Evolutionary conservation across 768 basidiomycete genomes (phyloP), one percentile per base, ranked within the genome.

Genomic region (Sporobolomyces pararoseus): DNA sequence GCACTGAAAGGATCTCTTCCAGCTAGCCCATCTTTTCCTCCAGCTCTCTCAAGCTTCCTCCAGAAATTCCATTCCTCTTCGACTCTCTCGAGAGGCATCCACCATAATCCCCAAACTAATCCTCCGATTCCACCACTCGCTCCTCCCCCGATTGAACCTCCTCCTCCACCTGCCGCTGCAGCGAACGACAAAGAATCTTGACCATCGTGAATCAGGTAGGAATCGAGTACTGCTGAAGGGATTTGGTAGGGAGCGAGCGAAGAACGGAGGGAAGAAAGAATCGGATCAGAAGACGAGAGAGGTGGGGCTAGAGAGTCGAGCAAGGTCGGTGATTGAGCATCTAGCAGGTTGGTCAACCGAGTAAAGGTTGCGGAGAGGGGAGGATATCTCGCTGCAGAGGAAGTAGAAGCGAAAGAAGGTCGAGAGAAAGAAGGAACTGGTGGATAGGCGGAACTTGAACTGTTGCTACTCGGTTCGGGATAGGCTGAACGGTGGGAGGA

Each of bases 21-120:
- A 53, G 92, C 93, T 16, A 70, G 29, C 27, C 34, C 58, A 27
- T 46, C 14, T 23, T 32, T 49, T 10, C 82, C 80, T 0, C 93
- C 90, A 76, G 96, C 95, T 12, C 87, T 83, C 76, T 97, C 94
- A 42, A 97, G 90, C 76, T 89, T 88, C 71, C 95, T 83, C 95
- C 96, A 98, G 78, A 96, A 97, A 42, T 84, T 83, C 93, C 95
- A 99, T 80, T 99, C 96, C 66, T 92, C 88, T 51, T 93, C 82
- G 32, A 96, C 91, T 75, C 91, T 89, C 77, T 99, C 96, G 52
- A 98, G 83, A 17, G 92, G 90, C 25, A 99, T 82, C 44, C 96
- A 84, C n/a, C 87, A 88, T 25, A 99, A 81, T n/a, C 96, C 96
- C 77, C 92, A 97, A 80, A 99, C 91, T 35, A 99, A 83, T 39